Percentiles rank a stretch among this genome's conserved stretches.
Conservation (phyloP, 2,329 filamentous ascomycete genomes). For the Alternaria alternata region DNA sequence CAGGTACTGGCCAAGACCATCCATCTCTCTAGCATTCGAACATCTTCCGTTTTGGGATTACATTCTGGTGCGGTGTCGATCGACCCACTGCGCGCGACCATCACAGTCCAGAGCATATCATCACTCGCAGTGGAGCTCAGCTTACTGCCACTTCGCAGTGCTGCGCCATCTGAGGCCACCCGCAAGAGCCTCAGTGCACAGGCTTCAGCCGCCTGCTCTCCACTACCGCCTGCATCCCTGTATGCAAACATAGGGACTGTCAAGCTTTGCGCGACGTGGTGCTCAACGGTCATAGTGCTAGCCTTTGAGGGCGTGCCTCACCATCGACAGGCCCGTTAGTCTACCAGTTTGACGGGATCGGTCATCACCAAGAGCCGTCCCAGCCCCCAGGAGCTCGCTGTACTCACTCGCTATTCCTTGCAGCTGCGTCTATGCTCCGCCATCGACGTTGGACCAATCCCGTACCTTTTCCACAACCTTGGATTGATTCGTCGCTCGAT, state of each 20-base stretch:
- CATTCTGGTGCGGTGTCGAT: constrained; percentile 36
- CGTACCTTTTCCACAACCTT: constrained; percentile 33
- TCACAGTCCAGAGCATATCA: constrained; percentile 21
- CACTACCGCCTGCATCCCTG: constrained; percentile 28
- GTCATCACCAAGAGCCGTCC: constrained; percentile 46
- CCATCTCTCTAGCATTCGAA: constrained; percentile 30
- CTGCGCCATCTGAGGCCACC: constrained; percentile 42
- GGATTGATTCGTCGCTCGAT: constrained; percentile 33
- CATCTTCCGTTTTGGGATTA: constrained; percentile 29
- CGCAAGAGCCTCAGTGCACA: constrained; percentile 43
- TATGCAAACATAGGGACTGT: constrained; percentile 32
- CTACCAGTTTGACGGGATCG: constrained; percentile 46
- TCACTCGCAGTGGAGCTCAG: constrained; percentile 40
- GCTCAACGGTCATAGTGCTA: constrained; percentile 42
- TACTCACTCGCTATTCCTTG: constrained; percentile 38
- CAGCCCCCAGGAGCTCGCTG: constrained; percentile 35
- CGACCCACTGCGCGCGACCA: constrained; percentile 29
- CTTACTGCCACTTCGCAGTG: constrained; percentile 37
- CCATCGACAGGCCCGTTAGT: constrained; percentile 40
- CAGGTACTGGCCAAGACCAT: constrained; percentile 34
- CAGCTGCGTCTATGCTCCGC: constrained; percentile 36
- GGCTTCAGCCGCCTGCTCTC: constrained; percentile 27
- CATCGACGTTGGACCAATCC: constrained; percentile 34
- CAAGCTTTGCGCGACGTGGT: constrained; percentile 47
- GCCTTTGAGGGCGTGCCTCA: constrained; percentile 40